Evolutionary conservation across 2,329 filamentous ascomycete genomes (phyloP), one percentile per base, ranked within the genome.

Genomic region (Apiospora aurea): DNA sequence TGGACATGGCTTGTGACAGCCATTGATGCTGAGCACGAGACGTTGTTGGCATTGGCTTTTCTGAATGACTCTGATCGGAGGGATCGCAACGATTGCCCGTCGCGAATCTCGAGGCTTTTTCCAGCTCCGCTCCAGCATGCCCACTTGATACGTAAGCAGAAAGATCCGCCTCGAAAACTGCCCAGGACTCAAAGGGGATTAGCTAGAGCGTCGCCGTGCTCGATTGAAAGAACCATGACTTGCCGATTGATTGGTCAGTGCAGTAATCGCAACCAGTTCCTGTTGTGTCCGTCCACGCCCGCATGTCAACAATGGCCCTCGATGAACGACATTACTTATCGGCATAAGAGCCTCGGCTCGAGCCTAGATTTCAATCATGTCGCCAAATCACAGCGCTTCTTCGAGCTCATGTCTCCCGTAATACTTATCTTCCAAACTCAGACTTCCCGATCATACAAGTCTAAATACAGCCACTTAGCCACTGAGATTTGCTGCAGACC

Each of bases 1-100:
- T 99, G n/a, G 97, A 29, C 96, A 99, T 82, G 96, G 96, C 73
- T 98, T 95, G 24, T 87, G 8, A 18, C 21, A 7, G 7, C 1
- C 21, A n/a, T 49, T n/a, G 26, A 29, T 29, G 26, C 21, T n/a
- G 44, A 21, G 5, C 44, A 21, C 44, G 44, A 47, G 14, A 21
- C 44, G 44, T 21, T 29, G 44, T 21, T 29, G 24, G 24, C 49
- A 18, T 47, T 47, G 44, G n/a, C n/a, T 29, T 47, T 21, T 24
- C 18, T 18, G 13, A 8, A 57, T 57, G 5, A 57, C 21, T 57
- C 26, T 57, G 26, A 57, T 57, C 51, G 51, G 51, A 57, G 26
- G 34, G 51, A 57, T 57, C 34, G 51, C 26, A 18, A 29, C 51
- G 51, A 57, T 57, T 34, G 51, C 51, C 18, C 8, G 26, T 57